Conservation (phyloP, 2,329 filamentous ascomycete species). For the Ophiosphaerella korrae region DNA sequence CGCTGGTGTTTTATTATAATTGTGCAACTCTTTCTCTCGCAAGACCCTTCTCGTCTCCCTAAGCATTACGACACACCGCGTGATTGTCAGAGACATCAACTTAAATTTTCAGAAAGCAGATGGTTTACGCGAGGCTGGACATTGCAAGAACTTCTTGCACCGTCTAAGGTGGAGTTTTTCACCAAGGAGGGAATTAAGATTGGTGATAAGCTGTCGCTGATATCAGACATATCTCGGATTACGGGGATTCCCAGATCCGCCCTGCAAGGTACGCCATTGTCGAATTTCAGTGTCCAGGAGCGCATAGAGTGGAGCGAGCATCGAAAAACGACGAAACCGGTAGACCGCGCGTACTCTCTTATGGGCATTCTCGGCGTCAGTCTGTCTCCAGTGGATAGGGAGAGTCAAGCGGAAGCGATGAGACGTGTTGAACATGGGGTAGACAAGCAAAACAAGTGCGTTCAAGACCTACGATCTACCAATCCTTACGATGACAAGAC, state of each 20-base stretch:
- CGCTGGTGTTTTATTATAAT: no score
- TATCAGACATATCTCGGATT: slow-evolving; percentile 1
- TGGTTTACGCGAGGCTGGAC: no score
- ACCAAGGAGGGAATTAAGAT: not conserved
- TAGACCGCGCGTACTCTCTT: slow-evolving; percentile 13
- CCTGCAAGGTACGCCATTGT: not conserved
- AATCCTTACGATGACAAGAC: no score
- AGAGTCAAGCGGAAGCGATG: slow-evolving; percentile 1
- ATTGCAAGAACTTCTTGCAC: slow-evolving; percentile 16
- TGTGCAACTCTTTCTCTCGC: no score
- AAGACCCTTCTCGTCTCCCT: no score
- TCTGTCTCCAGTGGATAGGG: slow-evolving; percentile 7
- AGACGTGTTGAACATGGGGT: no score
- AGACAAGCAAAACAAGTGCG: no score
- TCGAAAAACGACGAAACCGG: slow-evolving; percentile 21
- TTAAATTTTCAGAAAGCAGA: no score
- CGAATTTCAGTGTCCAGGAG: slow-evolving; percentile 12
- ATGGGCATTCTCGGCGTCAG: slow-evolving; percentile 13
- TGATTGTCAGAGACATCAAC: no score
- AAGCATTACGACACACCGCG: no score
- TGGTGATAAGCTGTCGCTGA: slow-evolving; percentile 5
- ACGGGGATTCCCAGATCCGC: slow-evolving; percentile 2
- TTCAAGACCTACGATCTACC: no score
- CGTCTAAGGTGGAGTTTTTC: slow-evolving; percentile 8
- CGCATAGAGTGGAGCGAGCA: slow-evolving; percentile 16